Conservation (phyloP, 2,329 filamentous ascomycete genomes). For the Fusarium setosum region DNA sequence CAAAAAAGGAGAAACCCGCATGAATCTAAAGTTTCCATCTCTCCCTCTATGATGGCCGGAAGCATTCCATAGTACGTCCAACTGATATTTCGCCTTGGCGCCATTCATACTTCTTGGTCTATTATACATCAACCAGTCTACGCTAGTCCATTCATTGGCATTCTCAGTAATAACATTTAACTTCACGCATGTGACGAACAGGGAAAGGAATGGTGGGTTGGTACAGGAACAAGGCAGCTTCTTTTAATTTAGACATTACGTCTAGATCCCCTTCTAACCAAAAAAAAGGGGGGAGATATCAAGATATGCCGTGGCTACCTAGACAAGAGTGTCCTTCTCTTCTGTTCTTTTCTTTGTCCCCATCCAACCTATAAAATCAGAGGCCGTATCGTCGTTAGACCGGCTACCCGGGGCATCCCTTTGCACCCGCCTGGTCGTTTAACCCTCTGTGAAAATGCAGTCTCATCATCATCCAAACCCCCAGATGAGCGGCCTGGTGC, state of each 20-base stretch:
- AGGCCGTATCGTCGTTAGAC: conserved; percentile 38
- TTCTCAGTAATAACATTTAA: background rate
- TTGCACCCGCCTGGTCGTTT: conserved; percentile 21
- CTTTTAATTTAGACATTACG: conserved; percentile 39
- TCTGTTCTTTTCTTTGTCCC: conserved; percentile 30
- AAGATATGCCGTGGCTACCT: conserved; percentile 27
- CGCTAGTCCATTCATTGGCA: background rate
- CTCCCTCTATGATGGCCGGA: background rate
- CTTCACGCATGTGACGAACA: background rate
- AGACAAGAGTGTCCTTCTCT: conserved; percentile 27
- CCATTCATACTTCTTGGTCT: background rate
- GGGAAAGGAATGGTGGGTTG: background rate
- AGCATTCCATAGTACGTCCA: conserved; percentile 13
- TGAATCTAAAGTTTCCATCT: background rate
- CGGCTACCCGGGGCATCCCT: conserved; percentile 19
- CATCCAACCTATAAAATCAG: conserved; percentile 24
- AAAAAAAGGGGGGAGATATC: conserved; percentile 13
- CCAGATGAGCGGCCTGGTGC: conserved; percentile 33
- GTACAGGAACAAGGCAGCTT: background rate
- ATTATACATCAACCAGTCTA: background rate
- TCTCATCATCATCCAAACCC: conserved; percentile 20
- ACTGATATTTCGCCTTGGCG: background rate
- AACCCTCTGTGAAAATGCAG: conserved; percentile 31
- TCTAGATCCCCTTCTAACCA: conserved; percentile 24
- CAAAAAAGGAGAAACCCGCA: background rate